Evolutionary conservation across 2,329 filamentous ascomycete genomes (phyloP), one percentile per base, ranked within the genome.

Genomic region (Fonsecaea nubica): DNA sequence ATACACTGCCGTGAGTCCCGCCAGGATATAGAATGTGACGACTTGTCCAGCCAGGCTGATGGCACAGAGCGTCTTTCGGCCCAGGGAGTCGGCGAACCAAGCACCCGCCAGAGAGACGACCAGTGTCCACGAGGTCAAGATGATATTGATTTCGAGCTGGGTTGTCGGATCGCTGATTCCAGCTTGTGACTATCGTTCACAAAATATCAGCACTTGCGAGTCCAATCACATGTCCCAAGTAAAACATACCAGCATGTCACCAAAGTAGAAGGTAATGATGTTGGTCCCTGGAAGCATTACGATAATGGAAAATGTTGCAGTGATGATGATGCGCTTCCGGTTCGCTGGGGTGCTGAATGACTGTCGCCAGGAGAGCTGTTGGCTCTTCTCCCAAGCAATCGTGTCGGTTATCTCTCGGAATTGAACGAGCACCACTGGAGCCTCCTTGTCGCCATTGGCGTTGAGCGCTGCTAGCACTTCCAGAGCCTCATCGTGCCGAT

Each of bases 91-190:
- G 0, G 76, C 76, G 13, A 83, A 75, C 10, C 79, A 78, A 1
- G 82, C 84, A 0, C 82, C 83, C 1, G 73, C 36, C 0, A 85
- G 69, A 32, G 78, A 74, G 59, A 78, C 79, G 6, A 75, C 72
- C 0, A 86, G 74, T 58, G 81, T 85, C 79, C 79, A 86, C 2
- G 78, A 80, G 62, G 84, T 84, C 12, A 86, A 74, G 2, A 84
- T 80, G 45, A 86, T 80, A 55, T 85, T 86, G 79, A 78, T 69
- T 82, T 75, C 75, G 1, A 84, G 76, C 64, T 85, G 83, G 1
- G 78, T 77, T 3, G 75, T 76, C 0, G 76, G 71, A 64, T 81
- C 74, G 1, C 76, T 80, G 50, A 85, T 80, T 1, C 83, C 83
- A 3, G 82, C 82, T n/a, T 77, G 80, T 38, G 58, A 25, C 45